Evolutionary conservation across 257 asterid genomes (phyloP).

Genomic region (Agastache rugosa): DNA sequence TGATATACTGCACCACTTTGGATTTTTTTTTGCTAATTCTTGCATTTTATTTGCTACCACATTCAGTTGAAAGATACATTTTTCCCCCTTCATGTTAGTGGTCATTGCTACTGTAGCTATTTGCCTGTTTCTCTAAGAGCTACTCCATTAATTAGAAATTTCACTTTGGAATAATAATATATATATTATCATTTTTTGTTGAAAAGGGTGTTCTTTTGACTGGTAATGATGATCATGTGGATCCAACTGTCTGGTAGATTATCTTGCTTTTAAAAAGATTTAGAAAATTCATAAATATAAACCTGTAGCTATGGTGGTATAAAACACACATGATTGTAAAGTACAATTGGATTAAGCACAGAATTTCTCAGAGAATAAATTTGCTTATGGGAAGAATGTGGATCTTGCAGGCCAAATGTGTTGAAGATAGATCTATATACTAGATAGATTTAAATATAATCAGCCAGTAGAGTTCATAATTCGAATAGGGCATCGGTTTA

Average conservation of each 20-base stretch:
- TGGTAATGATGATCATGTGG: slow-evolving; percentile 18
- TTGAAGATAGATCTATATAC: neutral
- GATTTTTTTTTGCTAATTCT: slow-evolving; percentile 23
- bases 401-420: slow-evolving; percentile 12
- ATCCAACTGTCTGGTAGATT: slow-evolving; percentile 23
- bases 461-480: neutral
- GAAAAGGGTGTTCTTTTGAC: slow-evolving; percentile 3
- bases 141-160: neutral
- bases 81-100: slow-evolving; percentile 15
- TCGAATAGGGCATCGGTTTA: neutral
- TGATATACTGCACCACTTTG: slow-evolving; percentile 4
- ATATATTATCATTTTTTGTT: neutral
- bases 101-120: slow-evolving; percentile 5
- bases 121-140: slow-evolving; percentile 20
- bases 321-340: neutral
- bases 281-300: slow-evolving; percentile 5
- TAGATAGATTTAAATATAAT: neutral
- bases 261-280: slow-evolving; percentile 7
- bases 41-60: slow-evolving; percentile 17
- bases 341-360: neutral
- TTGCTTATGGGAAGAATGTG: slow-evolving; percentile 4
- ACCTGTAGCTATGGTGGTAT: neutral
- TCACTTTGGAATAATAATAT: neutral
- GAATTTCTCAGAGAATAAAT: neutral
- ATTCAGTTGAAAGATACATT: neutral